These are phyloP conservation scores for Peronosclerospora sorghi DNA, from an alignment of 352 stramenopile genomes.

Conservation along the genomic window DNA sequence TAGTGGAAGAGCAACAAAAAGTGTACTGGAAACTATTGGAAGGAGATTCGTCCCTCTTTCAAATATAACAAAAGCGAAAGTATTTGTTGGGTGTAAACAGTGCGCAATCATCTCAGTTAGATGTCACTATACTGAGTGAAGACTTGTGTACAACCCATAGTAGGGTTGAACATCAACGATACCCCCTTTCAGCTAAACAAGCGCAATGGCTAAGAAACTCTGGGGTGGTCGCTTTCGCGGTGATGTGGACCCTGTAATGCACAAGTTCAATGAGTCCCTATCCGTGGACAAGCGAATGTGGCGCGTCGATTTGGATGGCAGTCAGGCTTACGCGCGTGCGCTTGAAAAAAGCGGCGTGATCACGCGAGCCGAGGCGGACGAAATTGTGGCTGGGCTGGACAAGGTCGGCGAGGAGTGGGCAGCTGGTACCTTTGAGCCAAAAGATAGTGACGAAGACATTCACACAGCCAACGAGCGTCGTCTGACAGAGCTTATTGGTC, in stretches of 20 bases:
- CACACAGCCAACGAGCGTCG: slow-evolving; percentile 98
- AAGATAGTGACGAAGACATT: slow-evolving; percentile 97
- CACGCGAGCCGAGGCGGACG: slow-evolving; percentile 74
- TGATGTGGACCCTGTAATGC: slow-evolving; percentile 93
- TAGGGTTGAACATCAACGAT: too few species aligned
- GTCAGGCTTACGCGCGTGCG: slow-evolving; percentile 91
- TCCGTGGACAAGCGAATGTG: slow-evolving; percentile 96
- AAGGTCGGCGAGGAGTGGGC: slow-evolving; percentile 22
- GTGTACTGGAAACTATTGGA: too few species aligned
- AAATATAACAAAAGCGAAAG: too few species aligned
- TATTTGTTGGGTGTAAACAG: too few species aligned
- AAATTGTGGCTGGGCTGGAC: slow-evolving; percentile 20
- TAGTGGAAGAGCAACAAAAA: too few species aligned
- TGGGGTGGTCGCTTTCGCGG: slow-evolving; percentile 90
- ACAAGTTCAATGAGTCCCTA: slow-evolving; percentile 99
- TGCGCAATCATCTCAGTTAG: too few species aligned
- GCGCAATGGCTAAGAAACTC: slow-evolving; percentile 51
- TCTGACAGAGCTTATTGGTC: slow-evolving; percentile 94
- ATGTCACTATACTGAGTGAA: too few species aligned
- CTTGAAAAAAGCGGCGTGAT: slow-evolving; percentile 88
- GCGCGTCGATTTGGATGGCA: slow-evolving; percentile 92
- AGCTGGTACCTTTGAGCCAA: slow-evolving; percentile 65
- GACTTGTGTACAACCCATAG: too few species aligned
- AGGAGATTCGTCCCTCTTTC: too few species aligned
- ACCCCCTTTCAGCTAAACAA: too few species aligned